Conservation (phyloP, 768 basidiomycete genomes). For the Podaxis sp. region DNA sequence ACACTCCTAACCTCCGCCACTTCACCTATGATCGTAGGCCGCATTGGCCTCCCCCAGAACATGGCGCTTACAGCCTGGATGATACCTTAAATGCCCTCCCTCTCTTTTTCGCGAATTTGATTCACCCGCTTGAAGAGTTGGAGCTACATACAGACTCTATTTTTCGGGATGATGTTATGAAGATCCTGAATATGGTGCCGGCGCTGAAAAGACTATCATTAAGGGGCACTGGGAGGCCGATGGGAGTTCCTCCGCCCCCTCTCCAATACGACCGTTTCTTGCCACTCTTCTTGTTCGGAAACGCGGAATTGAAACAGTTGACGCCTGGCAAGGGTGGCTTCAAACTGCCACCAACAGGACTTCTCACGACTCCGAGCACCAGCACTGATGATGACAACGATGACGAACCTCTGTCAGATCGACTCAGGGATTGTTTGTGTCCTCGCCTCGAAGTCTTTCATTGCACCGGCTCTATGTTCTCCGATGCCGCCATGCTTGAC, state of each 20-base stretch:
- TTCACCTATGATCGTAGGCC: background rate
- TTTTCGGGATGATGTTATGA: too few relatives aligned
- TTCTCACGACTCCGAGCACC: too few relatives aligned
- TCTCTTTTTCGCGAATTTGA: background rate
- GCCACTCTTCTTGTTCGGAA: background rate
- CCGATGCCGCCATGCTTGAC: background rate
- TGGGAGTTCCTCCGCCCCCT: background rate
- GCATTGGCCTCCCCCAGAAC: too few relatives aligned
- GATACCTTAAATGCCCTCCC: background rate
- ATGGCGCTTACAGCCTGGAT: too few relatives aligned
- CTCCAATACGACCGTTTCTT: background rate
- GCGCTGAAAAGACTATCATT: background rate
- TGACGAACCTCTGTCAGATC: too few relatives aligned
- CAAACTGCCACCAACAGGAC: too few relatives aligned
- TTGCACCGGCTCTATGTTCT: background rate
- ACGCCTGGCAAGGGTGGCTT: too few relatives aligned
- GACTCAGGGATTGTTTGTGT: background rate
- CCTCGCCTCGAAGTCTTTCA: background rate
- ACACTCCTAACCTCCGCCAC: constrained; percentile 1
- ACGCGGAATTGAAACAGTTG: too few relatives aligned
- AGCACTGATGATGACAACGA: too few relatives aligned
- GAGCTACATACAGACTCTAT: too few relatives aligned
- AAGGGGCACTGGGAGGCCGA: too few relatives aligned
- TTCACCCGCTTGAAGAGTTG: background rate
- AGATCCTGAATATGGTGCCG: background rate